A percentile compares a stretch with the other conserved stretches of the same genome.
Evolutionary conservation across 108 stramenopile genomes (phyloP).

Genomic region (Epithemia pelagica): DNA sequence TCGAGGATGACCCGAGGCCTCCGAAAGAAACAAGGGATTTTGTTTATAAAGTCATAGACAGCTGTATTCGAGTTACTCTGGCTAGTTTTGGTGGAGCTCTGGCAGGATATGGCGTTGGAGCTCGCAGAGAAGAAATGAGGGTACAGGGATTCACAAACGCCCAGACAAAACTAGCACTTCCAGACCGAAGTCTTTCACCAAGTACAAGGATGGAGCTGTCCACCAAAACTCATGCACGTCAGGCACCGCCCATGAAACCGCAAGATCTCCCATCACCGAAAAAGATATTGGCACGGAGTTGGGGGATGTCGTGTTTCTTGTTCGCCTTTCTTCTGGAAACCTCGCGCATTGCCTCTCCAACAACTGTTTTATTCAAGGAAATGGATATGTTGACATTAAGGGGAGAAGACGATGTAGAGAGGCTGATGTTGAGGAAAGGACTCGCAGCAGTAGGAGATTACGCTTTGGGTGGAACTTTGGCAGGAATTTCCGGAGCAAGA

Average conservation of each 20-base stretch:
- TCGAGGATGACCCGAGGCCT: too few relatives aligned
- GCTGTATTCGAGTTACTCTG: background rate
- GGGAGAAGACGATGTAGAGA: background rate
- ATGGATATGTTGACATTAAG: too few relatives aligned
- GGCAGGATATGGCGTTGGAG: background rate
- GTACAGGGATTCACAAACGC: too few relatives aligned
- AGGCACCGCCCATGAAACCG: background rate
- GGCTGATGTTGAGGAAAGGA: background rate
- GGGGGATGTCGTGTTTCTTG: conserved; percentile 7
- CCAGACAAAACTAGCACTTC: too few relatives aligned
- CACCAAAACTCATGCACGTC: background rate
- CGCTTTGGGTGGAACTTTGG: conserved; percentile 12
- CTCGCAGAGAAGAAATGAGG: background rate
- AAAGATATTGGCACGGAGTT: background rate
- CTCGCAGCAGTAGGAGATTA: conserved; percentile 13
- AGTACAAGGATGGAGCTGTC: background rate
- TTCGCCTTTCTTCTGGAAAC: conserved; percentile 14
- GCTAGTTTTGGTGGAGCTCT: background rate
- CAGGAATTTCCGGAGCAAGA: conserved; percentile 9
- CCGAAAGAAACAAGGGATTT: background rate
- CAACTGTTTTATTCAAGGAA: background rate
- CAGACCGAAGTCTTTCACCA: too few relatives aligned
- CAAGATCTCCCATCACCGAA: background rate
- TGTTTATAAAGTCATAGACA: background rate
- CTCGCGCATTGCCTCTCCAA: conserved; percentile 6